Base-by-base conservation (phyloP, 2,329 filamentous ascomycete species). In the Diaporthe humulicola region DNA sequence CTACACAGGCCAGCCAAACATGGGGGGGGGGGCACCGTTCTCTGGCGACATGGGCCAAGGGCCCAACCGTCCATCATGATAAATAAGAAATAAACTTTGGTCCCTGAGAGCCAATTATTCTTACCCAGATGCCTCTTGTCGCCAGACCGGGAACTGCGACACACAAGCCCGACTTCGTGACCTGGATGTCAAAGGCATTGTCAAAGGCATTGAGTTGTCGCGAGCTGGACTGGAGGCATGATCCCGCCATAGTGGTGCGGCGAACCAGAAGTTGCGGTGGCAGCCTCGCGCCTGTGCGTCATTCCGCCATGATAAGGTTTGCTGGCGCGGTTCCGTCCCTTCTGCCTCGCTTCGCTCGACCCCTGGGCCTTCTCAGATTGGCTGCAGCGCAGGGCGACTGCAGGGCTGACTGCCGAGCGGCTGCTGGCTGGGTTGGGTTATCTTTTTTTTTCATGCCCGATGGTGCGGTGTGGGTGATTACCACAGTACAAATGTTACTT, bases 201-300 rank as follows among this genome's bases (percentile, higher is more conserved):
- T 40, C 64, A 69, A 54, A 69, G 64, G 64, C 64, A 69, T 69
- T 69, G 64, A 69, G 64, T 69, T 40, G 64, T 69, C 48, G 64
- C 64, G 64, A 33, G 30, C n/a, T 17, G 48, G 33, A 8, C 64
- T 69, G 30, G n/a, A 69, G 64, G 64, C 64, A 69, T 69, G 45
- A 69, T 69, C 64, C 64, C 48, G n/a, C 48, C 64, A 40, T 69
- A 15, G 45, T 69, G 48, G 64, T 69, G 64, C 64, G 64, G 64
- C 64, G 50, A 12, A 36, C 28, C 30, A 36, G 8, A 30, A 33
- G 61, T 67, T 52, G 30, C 17, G 42, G 42, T 66, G n/a, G 64
- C 64, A 69, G 64, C 64, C 64, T 69, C 64, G 64, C 48, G 64
- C 64, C 10, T 54, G 45, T 67, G 64, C 64, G 64, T 69, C 64